Evolutionary conservation across 257 asterid genomes (phyloP), one percentile per base, ranked within the genome.

Genomic region (Petunia axillaris): DNA sequence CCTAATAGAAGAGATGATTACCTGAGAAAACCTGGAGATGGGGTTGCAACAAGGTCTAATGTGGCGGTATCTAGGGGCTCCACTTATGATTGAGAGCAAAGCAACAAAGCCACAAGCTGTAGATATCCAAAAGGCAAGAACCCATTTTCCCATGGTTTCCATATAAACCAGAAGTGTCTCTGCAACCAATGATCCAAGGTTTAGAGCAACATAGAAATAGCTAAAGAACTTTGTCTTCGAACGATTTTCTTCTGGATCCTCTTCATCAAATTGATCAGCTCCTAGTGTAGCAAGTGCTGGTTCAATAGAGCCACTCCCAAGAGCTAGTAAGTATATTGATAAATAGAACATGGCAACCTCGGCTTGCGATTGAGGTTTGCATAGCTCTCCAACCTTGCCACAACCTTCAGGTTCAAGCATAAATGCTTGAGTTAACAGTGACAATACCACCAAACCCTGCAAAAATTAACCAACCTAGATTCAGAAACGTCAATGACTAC

Each of bases 281-380:
- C 98, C 97, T 57, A 93, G 68, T 16, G 97, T 89, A 3, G 93
- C 98, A 9, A 93, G 90, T 78, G 95, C 97, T 3, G 98, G 98
- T 79, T 93, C 98, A 78, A 91, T 93, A 41, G 97, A 92, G 37
- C 98, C 98, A 79, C 98, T 93, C 59, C 98, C 98, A 6, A 93
- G 88, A 63, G 98, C 97, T 55, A 91, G 87, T 73, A 93, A 76
- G 84, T 91, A 93, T 55, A 90, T 79, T 1, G 97, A 89, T 58
- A 89, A 58, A 62, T 93, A 91, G 87, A 91, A 93, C 80, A 89
- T 84, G 25, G 90, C 89, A 44, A 90, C 66, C 81, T 92, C 92
- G 5, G 87, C 76, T 0, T 82, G 83, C 48, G 97, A 87, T 44
- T 89, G 92, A 10, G 84, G 85, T 73, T 86, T 83, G 60, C 97